Evolutionary conservation across 2,329 filamentous ascomycete species (phyloP).

Genomic region (Phialocephala sp.): DNA sequence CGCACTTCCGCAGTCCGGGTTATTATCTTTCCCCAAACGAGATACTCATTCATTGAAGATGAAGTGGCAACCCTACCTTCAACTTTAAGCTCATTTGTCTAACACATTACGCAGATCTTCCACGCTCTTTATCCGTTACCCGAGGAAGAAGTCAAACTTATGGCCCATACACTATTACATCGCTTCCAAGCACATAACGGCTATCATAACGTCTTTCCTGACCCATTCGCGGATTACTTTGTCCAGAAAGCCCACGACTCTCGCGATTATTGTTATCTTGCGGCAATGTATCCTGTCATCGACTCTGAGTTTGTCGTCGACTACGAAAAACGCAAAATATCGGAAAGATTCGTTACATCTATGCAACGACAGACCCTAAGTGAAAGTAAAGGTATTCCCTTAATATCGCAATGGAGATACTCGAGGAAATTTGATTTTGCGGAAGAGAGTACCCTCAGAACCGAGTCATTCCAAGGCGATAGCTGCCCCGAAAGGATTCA

Average conservation of each 20-base stretch:
- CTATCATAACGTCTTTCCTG: neutral
- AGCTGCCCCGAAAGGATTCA: neutral
- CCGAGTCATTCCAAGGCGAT: neutral
- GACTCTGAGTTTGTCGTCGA: neutral
- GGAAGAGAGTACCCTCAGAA: neutral
- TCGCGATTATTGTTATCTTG: neutral
- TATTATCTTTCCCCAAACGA: neutral
- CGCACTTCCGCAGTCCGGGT: neutral
- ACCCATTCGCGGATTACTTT: neutral
- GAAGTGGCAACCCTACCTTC: neutral
- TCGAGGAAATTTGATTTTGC: neutral
- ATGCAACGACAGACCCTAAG: neutral
- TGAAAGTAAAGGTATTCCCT: neutral
- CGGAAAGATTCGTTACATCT: neutral
- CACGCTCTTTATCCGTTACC: neutral
- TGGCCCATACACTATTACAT: neutral
- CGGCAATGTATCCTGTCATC: neutral
- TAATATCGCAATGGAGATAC: neutral
- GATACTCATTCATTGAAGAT: constrained; percentile 4
- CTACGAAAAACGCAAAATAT: neutral
- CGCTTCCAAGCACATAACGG: neutral
- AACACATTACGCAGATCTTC: neutral
- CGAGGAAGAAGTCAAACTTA: neutral
- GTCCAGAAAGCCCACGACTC: neutral
- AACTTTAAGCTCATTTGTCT: neutral